Base-by-base conservation (phyloP, 2,329 filamentous ascomycete species). In the Colletotrichum noveboracense region DNA sequence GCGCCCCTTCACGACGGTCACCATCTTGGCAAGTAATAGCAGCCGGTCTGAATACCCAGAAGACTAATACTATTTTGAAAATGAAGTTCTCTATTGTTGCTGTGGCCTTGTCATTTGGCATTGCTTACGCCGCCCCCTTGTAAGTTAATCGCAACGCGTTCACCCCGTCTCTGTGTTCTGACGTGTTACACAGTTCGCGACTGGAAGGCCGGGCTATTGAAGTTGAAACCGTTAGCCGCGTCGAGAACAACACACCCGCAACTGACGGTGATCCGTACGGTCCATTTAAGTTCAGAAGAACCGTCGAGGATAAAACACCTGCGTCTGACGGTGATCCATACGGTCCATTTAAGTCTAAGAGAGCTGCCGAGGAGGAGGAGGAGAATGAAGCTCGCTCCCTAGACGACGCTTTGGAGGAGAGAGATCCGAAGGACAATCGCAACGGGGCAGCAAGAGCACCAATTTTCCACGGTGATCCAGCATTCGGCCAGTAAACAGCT, bases 1-100 rank as follows among this genome's bases (percentile, higher is more conserved):
- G n/a, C n/a, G n/a, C 43, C 10, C 43, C 10, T 7, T 21, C 3
- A 1, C 3, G 7, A 10, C 2, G 5, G 3, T 1, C 2, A 9
- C 0, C 6, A 10, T 5, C 5, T 48, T 21, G n/a, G 6, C 10
- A 13, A 13, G 2, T 13, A 24, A 52, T 13, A 13, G n/a, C 43
- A 52, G 43, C 43, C 43, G 43, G 43, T 52, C 10, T 28, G 24
- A 18, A 28, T 18, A 14, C 6, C n/a, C 26, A 9, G 7, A 36
- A 28, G 30, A n/a, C 64, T 30, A 67, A n/a, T 56, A n/a, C 30
- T 24, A 28, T 6, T 6, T 6, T 48, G 14, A 38, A 68, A 58
- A 58, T 68, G 52, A 68, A 60, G 32, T 28, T 38, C 48, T 34
- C 52, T 10, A 6, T 21, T 12, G 2, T 58, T 6, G 12, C 43